These are phyloP conservation scores for Artomyces pyxidatus DNA, from an alignment of 768 basidiomycete species.

Conservation along the genomic window DNA sequence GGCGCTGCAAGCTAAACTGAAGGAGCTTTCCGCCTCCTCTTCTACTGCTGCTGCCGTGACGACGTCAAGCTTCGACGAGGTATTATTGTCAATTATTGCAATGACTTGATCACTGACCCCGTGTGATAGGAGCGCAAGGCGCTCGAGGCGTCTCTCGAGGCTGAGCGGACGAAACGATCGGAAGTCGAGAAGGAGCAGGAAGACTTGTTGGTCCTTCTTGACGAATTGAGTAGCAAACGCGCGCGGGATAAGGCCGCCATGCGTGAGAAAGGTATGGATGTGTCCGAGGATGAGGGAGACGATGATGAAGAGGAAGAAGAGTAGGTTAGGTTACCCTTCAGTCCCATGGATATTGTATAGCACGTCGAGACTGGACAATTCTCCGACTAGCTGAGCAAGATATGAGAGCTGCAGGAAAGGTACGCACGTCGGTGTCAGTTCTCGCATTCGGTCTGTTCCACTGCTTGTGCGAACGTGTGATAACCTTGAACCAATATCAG, in stretches of 20 bases:
- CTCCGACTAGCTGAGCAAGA: too few species aligned
- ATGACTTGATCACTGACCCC: neutral
- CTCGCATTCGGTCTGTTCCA: too few species aligned
- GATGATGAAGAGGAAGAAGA: slow-evolving; percentile 48
- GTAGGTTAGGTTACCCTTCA: too few species aligned
- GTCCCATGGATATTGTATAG: too few species aligned
- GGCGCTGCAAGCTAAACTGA: slow-evolving; percentile 50
- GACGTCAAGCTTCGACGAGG: slow-evolving; percentile 1
- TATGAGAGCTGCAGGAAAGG: too few species aligned
- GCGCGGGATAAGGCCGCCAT: slow-evolving; percentile 76
- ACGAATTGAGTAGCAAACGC: slow-evolving; percentile 84
- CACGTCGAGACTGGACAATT: too few species aligned
- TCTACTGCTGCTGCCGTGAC: neutral
- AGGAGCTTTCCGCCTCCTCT: slow-evolving; percentile 22
- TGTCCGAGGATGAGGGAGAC: slow-evolving; percentile 88
- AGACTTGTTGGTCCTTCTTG: slow-evolving; percentile 86
- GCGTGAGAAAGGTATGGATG: slow-evolving; percentile 68
- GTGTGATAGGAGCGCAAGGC: slow-evolving; percentile 32
- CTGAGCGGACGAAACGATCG: slow-evolving; percentile 56
- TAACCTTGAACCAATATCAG: too few species aligned
- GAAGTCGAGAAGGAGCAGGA: slow-evolving; percentile 96
- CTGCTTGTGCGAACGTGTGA: too few species aligned
- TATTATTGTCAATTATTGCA: neutral
- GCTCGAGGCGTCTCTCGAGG: slow-evolving; percentile 46
- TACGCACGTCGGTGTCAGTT: too few species aligned